phyloP scores from a whole-genome alignment of 176 grass and related monocot species.

The Elaeis guineensis region DNA sequence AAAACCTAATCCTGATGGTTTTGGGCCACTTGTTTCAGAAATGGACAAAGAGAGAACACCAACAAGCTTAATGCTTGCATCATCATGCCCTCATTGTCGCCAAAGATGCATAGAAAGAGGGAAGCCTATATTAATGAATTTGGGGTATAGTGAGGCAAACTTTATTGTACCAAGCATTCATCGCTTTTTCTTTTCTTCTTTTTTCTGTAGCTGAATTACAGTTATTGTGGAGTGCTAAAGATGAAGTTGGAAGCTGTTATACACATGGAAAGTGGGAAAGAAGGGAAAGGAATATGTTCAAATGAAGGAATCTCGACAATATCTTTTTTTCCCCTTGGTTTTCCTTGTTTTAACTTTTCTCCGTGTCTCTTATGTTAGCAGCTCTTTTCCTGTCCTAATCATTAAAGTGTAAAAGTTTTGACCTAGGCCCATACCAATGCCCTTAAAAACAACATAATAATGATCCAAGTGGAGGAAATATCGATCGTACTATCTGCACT shows the following conservation, averaged over 20 bases:
- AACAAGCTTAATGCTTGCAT: no score
- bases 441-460: no score
- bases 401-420: no score
- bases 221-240: slow-evolving; percentile 25
- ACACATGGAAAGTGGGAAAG: slow-evolving; percentile 82
- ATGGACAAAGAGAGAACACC: no score
- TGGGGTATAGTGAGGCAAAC: slow-evolving; percentile 7
- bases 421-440: no score
- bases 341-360: no score
- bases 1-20: background rate
- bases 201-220: slow-evolving; percentile 25
- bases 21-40: background rate
- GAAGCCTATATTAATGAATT: background rate
- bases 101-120: background rate
- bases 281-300: slow-evolving; percentile 54
- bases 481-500: no score
- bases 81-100: no score
- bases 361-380: no score
- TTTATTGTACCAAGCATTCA: slow-evolving; percentile 2
- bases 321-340: no score
- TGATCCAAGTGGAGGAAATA: no score
- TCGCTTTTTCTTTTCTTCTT: slow-evolving; percentile 21
- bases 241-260: slow-evolving; percentile 41
- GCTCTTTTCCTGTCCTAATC: no score
- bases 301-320: slow-evolving; percentile 39